These are phyloP conservation scores for Curvularia lunata DNA, from an alignment of 2,329 filamentous ascomycete species.

Conservation along the genomic window DNA sequence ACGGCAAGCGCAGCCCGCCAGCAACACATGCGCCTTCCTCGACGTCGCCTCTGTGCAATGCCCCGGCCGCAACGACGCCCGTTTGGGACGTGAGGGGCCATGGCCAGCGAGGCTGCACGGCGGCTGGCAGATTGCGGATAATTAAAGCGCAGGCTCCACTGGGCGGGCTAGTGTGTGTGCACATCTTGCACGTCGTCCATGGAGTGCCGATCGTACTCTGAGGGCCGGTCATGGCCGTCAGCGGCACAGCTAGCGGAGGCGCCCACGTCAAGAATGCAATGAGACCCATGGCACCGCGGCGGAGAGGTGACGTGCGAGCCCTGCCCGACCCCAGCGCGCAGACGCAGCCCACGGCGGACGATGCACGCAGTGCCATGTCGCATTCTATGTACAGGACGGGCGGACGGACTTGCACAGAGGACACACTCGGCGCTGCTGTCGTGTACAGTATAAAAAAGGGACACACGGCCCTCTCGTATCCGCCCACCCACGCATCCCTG, in stretches of 20 bases:
- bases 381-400: too few relatives aligned
- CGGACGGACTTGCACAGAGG: too few relatives aligned
- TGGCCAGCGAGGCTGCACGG: not conserved
- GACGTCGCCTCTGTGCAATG: not conserved
- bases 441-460: slow-evolving; percentile 1
- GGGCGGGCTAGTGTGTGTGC: slow-evolving; percentile 1
- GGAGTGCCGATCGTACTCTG: slow-evolving; percentile 18
- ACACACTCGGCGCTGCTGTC: too few relatives aligned
- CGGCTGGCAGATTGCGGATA: slow-evolving; percentile 12
- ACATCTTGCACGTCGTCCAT: slow-evolving; percentile 10
- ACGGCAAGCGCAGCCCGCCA: slow-evolving; percentile 13
- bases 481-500: slow-evolving; percentile 7
- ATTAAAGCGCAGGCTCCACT: slow-evolving; percentile 5
- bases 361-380: too few relatives aligned
- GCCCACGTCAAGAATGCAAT: not conserved
- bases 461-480: slow-evolving; percentile 2
- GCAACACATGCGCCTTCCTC: slow-evolving; percentile 2
- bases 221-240: slow-evolving; percentile 20
- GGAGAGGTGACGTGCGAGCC: not conserved
- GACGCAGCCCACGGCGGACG: too few relatives aligned
- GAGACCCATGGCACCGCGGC: not conserved
- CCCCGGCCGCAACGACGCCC: too few relatives aligned
- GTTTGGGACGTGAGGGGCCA: too few relatives aligned
- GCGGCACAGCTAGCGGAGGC: slow-evolving; percentile 13
- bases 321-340: too few relatives aligned